phyloP scores from a whole-genome alignment of 202 grass and related monocot species.

The Dendrocalamus latiflorus region DNA sequence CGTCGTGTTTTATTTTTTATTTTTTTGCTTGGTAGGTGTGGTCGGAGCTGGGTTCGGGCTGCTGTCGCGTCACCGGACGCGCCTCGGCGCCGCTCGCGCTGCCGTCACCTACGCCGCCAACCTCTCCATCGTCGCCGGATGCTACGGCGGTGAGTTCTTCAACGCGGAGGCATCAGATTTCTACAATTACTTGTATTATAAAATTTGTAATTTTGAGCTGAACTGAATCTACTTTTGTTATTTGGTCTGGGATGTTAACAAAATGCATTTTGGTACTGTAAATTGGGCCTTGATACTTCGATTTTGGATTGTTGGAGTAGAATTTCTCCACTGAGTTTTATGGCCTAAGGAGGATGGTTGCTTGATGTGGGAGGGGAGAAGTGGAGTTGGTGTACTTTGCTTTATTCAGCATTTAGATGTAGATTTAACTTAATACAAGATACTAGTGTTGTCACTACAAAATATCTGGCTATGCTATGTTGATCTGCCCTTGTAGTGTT shows the following conservation, averaged over 20 bases:
- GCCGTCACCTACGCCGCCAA: slow-evolving; percentile 26
- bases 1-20: too few species aligned
- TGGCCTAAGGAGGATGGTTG: not conserved
- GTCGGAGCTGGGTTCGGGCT: too few species aligned
- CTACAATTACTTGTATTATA: not conserved
- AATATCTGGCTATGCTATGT: too few species aligned
- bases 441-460: not conserved
- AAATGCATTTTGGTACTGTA: not conserved
- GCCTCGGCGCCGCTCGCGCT: too few species aligned
- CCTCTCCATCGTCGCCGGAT: slow-evolving; percentile 58
- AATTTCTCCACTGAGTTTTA: not conserved
- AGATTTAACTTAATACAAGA: not conserved
- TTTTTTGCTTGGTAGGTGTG: too few species aligned
- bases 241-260: not conserved
- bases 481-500: too few species aligned
- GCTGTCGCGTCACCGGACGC: too few species aligned
- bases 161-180: not conserved
- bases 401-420: not conserved
- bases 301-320: not conserved
- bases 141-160: slow-evolving; percentile 71
- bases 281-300: not conserved
- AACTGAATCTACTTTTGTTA: not conserved
- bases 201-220: not conserved
- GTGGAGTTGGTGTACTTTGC: not conserved
- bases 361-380: not conserved